phyloP scores from a whole-genome alignment of 495 filamentous ascomycete genomes.

The Rhizodiscina lignyota region DNA sequence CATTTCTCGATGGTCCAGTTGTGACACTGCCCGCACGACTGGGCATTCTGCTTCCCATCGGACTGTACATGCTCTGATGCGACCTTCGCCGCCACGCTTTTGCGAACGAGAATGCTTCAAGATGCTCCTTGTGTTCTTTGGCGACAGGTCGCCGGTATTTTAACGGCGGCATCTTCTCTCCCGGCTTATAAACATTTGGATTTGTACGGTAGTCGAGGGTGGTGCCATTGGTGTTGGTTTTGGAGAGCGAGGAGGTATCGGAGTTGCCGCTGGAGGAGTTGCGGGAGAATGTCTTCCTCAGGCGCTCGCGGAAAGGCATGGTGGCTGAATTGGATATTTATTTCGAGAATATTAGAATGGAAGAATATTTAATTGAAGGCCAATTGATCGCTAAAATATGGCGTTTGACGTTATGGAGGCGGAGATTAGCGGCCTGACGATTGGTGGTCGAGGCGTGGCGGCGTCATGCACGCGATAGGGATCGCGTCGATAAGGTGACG shows the following conservation, averaged over 20 bases:
- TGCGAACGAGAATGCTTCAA: conserved; percentile 21
- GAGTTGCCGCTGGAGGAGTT: conserved; percentile 1
- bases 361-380: too few species aligned
- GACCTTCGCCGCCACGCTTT: conserved; percentile 21
- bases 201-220: not conserved
- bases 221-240: conserved; percentile 5
- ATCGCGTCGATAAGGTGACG: too few species aligned
- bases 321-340: conserved; percentile 1
- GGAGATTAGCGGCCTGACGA: too few species aligned
- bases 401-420: too few species aligned
- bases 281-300: conserved; percentile 18
- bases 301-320: conserved; percentile 23
- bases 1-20: too few species aligned
- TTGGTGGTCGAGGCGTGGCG: too few species aligned
- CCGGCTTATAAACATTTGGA: conserved; percentile 19
- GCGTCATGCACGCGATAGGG: too few species aligned
- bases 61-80: conserved; percentile 17
- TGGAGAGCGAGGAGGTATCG: conserved; percentile 3
- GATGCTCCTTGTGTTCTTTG: conserved; percentile 22
- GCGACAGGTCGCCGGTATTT: conserved; percentile 24
- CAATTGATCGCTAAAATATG: too few species aligned
- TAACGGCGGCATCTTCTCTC: conserved; percentile 23
- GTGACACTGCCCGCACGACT: conserved; percentile 9
- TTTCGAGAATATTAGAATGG: not conserved
- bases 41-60: conserved; percentile 21